Percentiles rank a stretch among this genome's conserved stretches.
phyloP scores from a whole-genome alignment of 495 filamentous ascomycete species.

The Durotheca rogersii region DNA sequence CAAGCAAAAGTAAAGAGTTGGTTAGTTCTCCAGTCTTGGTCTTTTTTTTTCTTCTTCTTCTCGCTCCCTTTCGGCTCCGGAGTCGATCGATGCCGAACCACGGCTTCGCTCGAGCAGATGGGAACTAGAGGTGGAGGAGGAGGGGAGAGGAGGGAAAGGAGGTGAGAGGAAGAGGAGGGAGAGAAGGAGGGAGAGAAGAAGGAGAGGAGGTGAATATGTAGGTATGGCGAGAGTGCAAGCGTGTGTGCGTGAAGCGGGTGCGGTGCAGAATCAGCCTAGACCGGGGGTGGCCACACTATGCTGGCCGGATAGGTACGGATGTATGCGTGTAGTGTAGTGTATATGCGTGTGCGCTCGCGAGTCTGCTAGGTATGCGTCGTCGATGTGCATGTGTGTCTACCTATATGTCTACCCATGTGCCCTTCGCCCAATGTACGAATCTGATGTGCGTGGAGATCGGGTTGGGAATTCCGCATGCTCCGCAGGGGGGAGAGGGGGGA shows the following conservation, averaged over 20 bases:
- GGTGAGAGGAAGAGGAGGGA: no score
- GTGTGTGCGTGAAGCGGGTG: background rate
- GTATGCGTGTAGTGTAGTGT: background rate
- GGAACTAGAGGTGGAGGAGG: no score
- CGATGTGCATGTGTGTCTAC: no score
- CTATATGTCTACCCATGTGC: no score
- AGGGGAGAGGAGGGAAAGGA: no score
- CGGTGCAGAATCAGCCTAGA: constrained; percentile 9
- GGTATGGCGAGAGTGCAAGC: background rate
- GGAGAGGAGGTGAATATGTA: no score
- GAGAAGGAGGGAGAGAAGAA: no score
- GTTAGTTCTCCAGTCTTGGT: no score
- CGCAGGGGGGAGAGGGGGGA: background rate
- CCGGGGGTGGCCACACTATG: background rate
- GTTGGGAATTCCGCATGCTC: background rate
- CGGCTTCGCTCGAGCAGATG: no score
- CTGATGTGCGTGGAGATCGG: background rate
- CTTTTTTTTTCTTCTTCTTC: background rate
- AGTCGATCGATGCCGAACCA: constrained; percentile 4
- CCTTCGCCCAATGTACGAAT: background rate
- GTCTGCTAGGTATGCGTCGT: background rate
- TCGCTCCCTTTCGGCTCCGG: background rate
- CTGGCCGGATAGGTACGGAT: background rate
- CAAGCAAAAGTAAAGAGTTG: no score
- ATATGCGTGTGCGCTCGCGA: background rate